Conservation (phyloP, 768 basidiomycete genomes). For the Pleurotus tuoliensis region DNA sequence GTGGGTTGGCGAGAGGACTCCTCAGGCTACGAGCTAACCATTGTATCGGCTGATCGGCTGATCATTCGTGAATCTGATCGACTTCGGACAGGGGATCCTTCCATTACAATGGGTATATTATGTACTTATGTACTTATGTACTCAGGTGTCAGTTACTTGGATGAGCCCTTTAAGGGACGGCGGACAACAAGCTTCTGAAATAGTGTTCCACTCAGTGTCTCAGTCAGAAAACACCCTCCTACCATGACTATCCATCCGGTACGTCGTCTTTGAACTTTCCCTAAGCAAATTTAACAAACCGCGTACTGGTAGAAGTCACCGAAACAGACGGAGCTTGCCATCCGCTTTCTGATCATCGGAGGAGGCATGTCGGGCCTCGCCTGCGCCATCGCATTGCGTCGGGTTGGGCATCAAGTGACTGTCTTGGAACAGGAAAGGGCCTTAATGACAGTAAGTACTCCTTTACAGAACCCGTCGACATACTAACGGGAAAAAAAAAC, state of each 20-base stretch:
- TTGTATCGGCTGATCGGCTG: too few species aligned
- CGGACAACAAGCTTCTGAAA: neutral
- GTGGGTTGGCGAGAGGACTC: neutral
- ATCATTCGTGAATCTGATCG: too few species aligned
- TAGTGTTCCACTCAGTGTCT: too few species aligned
- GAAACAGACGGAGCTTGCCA: conserved; percentile 20
- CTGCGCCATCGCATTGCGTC: conserved; percentile 47
- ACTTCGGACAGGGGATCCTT: neutral
- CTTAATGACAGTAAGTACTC: neutral
- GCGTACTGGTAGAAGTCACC: conserved; percentile 5
- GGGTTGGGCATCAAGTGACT: conserved; percentile 51
- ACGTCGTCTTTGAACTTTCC: neutral
- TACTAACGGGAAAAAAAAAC: neutral
- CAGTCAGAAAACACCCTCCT: neutral
- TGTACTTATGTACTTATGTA: too few species aligned
- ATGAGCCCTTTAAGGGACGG: neutral
- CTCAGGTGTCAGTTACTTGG: too few species aligned
- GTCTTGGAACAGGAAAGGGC: conserved; percentile 39
- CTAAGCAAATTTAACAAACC: neutral
- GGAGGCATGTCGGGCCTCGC: conserved; percentile 50
- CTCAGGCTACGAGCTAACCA: too few species aligned
- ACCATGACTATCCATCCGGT: conserved; percentile 6
- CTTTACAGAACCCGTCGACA: neutral
- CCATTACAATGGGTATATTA: neutral
- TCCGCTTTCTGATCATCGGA: conserved; percentile 34